Evolutionary conservation across 208 protist species (phyloP).

Genomic region (Leishmania braziliensis): DNA sequence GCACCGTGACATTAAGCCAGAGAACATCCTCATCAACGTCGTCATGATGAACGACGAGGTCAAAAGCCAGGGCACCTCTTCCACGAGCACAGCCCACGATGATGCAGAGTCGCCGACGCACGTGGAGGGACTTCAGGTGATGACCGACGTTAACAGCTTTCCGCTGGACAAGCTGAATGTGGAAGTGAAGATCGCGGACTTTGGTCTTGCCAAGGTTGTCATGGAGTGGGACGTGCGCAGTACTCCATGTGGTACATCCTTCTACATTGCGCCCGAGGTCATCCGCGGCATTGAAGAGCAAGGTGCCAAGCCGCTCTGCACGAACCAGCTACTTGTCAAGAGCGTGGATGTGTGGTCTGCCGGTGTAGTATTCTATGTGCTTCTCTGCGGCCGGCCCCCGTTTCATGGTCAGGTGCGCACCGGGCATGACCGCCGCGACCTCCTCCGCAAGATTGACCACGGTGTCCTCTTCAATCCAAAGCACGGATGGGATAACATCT

Average conservation of each 20-base stretch:
- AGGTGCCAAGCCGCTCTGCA: constrained; percentile 79
- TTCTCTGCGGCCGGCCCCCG: constrained; percentile 81
- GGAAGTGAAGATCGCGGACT: constrained; percentile 87
- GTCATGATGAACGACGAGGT: constrained; percentile 18
- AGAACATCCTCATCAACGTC: constrained; percentile 86
- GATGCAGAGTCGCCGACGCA: constrained; percentile 6
- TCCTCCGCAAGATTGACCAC: constrained; percentile 77
- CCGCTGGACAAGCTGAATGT: constrained; percentile 46
- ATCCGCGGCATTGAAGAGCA: constrained; percentile 87
- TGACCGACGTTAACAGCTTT: constrained; percentile 38
- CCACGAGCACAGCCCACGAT: constrained; percentile 5
- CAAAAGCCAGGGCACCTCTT: constrained; percentile 3
- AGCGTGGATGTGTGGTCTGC: constrained; percentile 90
- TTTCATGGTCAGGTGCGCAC: constrained; percentile 88
- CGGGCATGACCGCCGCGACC: constrained; percentile 71
- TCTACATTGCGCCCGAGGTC: constrained; percentile 91
- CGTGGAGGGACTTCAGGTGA: constrained; percentile 9
- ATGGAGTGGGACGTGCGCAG: constrained; percentile 80
- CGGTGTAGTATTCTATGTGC: constrained; percentile 87
- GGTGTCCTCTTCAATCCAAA: constrained; percentile 84
- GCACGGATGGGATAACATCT: constrained; percentile 73
- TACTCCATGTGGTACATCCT: constrained; percentile 89
- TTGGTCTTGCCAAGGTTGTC: constrained; percentile 90
- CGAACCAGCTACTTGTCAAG: constrained; percentile 77
- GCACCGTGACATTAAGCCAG: constrained; percentile 92